Evolutionary conservation across 139 green algal genomes (phyloP).

Genomic region (Coelastrella sp.): DNA sequence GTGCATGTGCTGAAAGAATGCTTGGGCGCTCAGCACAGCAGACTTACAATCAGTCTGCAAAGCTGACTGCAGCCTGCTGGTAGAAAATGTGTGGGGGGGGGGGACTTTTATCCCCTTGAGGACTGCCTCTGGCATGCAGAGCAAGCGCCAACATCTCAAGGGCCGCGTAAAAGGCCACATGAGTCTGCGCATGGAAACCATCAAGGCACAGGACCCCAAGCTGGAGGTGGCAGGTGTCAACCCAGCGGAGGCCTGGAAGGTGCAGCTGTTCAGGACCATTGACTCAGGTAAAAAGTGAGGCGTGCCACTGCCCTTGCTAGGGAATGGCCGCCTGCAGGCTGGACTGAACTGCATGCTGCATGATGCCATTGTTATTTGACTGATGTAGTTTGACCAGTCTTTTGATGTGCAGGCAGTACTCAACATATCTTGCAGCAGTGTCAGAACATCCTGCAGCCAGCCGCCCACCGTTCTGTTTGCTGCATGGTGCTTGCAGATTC

Average conservation of each 20-base stretch:
- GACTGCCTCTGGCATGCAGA: background rate
- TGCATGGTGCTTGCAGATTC: slow-evolving; percentile 13
- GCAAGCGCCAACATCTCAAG: background rate
- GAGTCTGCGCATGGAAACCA: slow-evolving; percentile 4
- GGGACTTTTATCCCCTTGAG: background rate
- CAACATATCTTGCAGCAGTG: no score
- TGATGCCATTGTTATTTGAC: no score
- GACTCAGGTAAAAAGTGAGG: slow-evolving; percentile 9
- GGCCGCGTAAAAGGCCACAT: slow-evolving; percentile 3
- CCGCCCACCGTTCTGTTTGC: background rate
- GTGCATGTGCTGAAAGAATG: no score
- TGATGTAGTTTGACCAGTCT: no score
- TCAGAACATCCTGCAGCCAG: no score
- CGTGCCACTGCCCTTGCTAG: no score
- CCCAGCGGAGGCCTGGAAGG: slow-evolving; percentile 11
- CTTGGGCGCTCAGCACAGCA: no score
- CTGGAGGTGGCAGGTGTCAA: slow-evolving; percentile 17
- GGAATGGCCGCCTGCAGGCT: no score
- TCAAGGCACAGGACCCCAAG: background rate
- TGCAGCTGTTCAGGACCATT: slow-evolving; percentile 48
- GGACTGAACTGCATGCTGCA: no score
- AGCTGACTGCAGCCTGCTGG: background rate
- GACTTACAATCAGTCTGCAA: no score
- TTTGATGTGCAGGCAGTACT: no score
- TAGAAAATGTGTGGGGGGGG: background rate